phyloP scores from a whole-genome alignment of 768 basidiomycete species.

The Suillus discolor region DNA sequence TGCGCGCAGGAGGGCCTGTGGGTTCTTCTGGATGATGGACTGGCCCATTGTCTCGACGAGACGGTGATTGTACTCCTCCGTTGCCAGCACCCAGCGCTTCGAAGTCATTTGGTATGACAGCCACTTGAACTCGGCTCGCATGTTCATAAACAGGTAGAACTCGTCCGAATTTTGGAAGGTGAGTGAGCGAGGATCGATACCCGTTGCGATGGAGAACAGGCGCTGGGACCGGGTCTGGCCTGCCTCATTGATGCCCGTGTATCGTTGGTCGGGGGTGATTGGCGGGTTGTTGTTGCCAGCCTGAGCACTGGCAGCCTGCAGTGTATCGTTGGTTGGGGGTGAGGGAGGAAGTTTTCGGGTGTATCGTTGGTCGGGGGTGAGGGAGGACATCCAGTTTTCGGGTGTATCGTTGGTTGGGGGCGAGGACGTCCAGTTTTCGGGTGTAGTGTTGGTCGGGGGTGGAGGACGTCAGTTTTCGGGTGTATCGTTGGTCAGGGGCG shows the following conservation, averaged over 20 bases:
- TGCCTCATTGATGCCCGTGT: not conserved
- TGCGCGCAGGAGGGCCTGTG: conserved; percentile 14
- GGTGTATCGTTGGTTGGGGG: too few species aligned
- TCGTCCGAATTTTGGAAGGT: conserved; percentile 7
- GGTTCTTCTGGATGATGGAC: conserved; percentile 12
- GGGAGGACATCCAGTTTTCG: too few species aligned
- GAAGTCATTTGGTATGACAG: conserved; percentile 22
- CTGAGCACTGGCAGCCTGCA: too few species aligned
- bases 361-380: too few species aligned
- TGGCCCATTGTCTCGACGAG: not conserved
- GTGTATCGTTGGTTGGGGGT: too few species aligned
- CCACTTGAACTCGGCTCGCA: conserved; percentile 21
- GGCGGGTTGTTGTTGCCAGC: too few species aligned
- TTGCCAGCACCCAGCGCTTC: conserved; percentile 15
- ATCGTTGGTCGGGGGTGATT: too few species aligned
- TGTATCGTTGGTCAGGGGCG: not conserved
- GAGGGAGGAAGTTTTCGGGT: too few species aligned
- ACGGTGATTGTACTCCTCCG: conserved; percentile 11
- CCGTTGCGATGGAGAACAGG: not conserved
- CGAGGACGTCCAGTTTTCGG: too few species aligned
- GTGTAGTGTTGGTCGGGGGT: too few species aligned
- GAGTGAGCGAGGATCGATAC: conserved; percentile 11
- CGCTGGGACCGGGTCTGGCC: not conserved
- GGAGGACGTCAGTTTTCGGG: too few species aligned
- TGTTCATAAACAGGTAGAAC: conserved; percentile 25